Percentiles rank a stretch among this genome's conserved stretches.
Conservation (phyloP, 2,329 filamentous ascomycete species). For the Paecilomyces formosus region DNA sequence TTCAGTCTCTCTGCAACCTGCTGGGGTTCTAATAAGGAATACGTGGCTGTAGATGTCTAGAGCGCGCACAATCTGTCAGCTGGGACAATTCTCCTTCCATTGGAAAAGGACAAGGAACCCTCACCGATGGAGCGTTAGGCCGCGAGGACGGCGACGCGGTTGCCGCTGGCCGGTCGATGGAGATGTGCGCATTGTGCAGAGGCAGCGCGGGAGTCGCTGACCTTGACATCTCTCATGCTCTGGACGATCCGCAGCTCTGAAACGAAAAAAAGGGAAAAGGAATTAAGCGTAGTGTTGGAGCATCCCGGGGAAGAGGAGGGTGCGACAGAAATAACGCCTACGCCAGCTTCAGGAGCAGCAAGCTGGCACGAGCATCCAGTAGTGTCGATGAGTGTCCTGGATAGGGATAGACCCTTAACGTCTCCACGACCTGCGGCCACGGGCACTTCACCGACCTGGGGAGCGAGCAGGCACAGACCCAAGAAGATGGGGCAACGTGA, state of each 20-base stretch:
- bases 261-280: background rate
- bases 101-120: conserved; percentile 7
- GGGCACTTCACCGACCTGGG: background rate
- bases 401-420: background rate
- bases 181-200: conserved; percentile 44
- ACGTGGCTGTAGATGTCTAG: conserved; percentile 40
- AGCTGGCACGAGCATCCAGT: conserved; percentile 2
- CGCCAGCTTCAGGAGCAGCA: conserved; percentile 1
- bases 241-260: conserved; percentile 6
- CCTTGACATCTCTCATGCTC: conserved; percentile 55
- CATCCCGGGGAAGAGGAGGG: conserved; percentile 4
- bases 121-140: conserved; percentile 25
- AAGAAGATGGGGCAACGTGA: background rate
- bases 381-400: background rate
- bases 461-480: background rate
- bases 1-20: conserved; percentile 70
- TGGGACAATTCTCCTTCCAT: background rate
- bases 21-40: conserved; percentile 62
- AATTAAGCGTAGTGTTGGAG: conserved; percentile 3
- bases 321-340: background rate
- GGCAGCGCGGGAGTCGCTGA: conserved; percentile 52
- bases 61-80: conserved; percentile 2
- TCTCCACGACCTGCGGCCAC: background rate
- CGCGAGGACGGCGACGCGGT: conserved; percentile 20
- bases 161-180: conserved; percentile 21